These are phyloP conservation scores for Diddensiella transvaalensis DNA, from an alignment of 805 yeast species.

Conservation along the genomic window DNA sequence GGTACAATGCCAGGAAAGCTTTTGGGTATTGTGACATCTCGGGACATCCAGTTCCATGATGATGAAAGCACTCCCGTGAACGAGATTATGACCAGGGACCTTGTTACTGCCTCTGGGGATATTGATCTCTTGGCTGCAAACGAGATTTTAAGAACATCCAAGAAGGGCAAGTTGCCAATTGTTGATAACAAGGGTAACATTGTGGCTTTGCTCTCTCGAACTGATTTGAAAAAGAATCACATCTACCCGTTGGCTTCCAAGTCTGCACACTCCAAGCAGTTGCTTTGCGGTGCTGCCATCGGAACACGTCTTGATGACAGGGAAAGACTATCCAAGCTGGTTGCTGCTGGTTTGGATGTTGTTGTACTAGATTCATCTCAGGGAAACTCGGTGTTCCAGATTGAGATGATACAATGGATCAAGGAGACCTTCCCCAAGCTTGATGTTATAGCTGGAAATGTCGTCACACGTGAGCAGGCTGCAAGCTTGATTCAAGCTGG, in stretches of 20 bases:
- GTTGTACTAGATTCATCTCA: slow-evolving; percentile 94
- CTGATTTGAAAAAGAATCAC: slow-evolving; percentile 95
- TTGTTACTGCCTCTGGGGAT: slow-evolving; percentile 70
- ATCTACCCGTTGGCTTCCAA: slow-evolving; percentile 93
- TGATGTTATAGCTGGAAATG: slow-evolving; percentile 96
- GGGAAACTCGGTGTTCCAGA: slow-evolving; percentile 95
- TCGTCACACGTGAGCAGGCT: slow-evolving; percentile 98
- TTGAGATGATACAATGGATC: slow-evolving; percentile 89
- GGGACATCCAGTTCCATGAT: slow-evolving; percentile 95
- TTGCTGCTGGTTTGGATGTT: slow-evolving; percentile 95
- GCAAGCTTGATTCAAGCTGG: slow-evolving; percentile 93
- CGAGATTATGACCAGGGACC: slow-evolving; percentile 85
- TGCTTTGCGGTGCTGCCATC: slow-evolving; percentile 97
- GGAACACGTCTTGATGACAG: slow-evolving; percentile 91
- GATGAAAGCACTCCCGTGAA: slow-evolving; percentile 57
- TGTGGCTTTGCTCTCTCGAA: slow-evolving; percentile 86
- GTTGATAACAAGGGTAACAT: slow-evolving; percentile 73
- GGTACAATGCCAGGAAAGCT: slow-evolving; percentile 88
- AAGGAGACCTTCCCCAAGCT: slow-evolving; percentile 74
- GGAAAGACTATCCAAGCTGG: slow-evolving; percentile 77
- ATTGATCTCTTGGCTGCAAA: slow-evolving; percentile 83
- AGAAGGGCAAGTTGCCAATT: slow-evolving; percentile 97
- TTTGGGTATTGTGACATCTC: slow-evolving; percentile 92
- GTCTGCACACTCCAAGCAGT: slow-evolving; percentile 87
- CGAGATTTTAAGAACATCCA: slow-evolving; percentile 82